phyloP scores from a whole-genome alignment of 495 filamentous ascomycete species.

The Aspergillus hancockii region DNA sequence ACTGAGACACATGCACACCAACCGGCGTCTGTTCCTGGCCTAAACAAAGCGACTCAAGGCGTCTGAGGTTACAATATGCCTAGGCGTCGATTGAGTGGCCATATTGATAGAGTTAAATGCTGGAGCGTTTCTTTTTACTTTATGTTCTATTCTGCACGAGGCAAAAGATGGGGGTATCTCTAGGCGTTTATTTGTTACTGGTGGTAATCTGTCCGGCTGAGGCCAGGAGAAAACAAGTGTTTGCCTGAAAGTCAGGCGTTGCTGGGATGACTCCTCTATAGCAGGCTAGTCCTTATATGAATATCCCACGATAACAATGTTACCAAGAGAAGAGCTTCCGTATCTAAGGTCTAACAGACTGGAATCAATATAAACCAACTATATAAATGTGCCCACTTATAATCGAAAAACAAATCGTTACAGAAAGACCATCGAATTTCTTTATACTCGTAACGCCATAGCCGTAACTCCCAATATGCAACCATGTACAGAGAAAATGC shows the following conservation, averaged over 20 bases:
- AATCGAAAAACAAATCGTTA: not conserved
- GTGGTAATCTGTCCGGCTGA: constrained; percentile 4
- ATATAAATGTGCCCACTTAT: not conserved
- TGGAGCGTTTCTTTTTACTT: constrained; percentile 8
- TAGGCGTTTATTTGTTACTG: constrained; percentile 13
- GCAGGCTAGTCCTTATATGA: constrained; percentile 3
- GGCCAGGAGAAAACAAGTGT: constrained; percentile 1
- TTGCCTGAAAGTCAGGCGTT: not conserved
- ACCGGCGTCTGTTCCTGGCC: constrained; percentile 2
- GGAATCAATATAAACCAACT: not conserved
- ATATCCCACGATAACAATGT: not conserved
- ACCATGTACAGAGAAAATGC: not conserved
- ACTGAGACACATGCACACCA: not conserved
- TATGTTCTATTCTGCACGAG: constrained; percentile 5
- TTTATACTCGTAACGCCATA: constrained; percentile 17
- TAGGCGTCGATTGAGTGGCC: not conserved
- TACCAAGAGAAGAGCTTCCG: not conserved
- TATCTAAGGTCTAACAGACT: not conserved
- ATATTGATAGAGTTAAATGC: constrained; percentile 8
- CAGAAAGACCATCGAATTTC: not conserved
- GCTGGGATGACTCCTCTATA: constrained; percentile 1
- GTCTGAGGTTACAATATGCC: not conserved
- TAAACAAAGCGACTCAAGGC: constrained; percentile 3
- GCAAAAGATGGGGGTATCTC: constrained; percentile 5
- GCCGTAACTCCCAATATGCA: constrained; percentile 12